Conservation (phyloP, 805 yeast genomes). For the Ogataea pignaliae region DNA sequence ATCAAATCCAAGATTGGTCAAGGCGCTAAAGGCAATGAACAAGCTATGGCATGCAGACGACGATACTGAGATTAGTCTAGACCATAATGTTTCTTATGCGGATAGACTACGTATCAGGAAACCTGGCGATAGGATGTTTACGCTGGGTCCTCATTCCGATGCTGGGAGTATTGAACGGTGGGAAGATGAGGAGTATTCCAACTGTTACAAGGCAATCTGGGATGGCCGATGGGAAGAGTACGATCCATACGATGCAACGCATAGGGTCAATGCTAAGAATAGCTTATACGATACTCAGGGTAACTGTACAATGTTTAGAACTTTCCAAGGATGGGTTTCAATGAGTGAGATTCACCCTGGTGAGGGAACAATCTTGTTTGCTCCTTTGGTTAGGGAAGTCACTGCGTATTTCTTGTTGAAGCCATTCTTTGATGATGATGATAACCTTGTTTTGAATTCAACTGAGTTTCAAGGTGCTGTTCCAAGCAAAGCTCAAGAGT, state of each 20-base stretch:
- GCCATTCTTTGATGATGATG: constrained; percentile 35
- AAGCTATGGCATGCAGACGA: constrained; percentile 6
- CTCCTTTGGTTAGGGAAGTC: constrained; percentile 33
- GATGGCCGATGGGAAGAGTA: constrained; percentile 39
- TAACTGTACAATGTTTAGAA: constrained; percentile 28
- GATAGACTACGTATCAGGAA: constrained; percentile 38
- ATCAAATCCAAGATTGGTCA: constrained; percentile 31
- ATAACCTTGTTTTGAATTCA: constrained; percentile 29
- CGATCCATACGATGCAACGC: constrained; percentile 37
- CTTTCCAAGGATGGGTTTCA: constrained; percentile 43
- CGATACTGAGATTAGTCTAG: constrained; percentile 23
- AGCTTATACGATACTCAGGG: constrained; percentile 31
- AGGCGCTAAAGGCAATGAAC: constrained; percentile 19
- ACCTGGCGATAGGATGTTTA: constrained; percentile 30
- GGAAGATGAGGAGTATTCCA: constrained; percentile 38
- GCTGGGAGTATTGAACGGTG: constrained; percentile 41
- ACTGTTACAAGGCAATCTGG: constrained; percentile 32
- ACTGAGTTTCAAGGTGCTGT: constrained; percentile 36
- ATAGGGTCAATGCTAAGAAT: constrained; percentile 30
- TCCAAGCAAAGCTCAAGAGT: constrained; percentile 35
- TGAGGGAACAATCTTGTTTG: constrained; percentile 37
- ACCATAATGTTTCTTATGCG: constrained; percentile 34
- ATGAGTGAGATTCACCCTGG: constrained; percentile 31
- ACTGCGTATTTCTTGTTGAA: constrained; percentile 37
- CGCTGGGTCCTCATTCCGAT: constrained; percentile 39